Conservation (phyloP, 208 protist genomes). For the Giardia duodenalis region DNA sequence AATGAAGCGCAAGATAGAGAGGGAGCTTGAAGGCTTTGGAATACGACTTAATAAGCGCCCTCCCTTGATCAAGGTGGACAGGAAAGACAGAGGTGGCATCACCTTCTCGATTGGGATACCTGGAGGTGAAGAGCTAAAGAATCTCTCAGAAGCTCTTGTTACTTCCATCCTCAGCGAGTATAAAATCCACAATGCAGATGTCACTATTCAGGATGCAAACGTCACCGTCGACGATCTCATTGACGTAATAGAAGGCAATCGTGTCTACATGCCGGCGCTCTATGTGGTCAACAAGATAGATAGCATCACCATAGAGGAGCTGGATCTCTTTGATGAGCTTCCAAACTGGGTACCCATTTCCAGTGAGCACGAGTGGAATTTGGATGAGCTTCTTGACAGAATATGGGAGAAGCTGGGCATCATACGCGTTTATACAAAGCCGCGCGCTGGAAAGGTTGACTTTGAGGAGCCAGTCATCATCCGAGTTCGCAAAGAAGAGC, state of each 20-base stretch:
- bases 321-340: constrained; percentile 36
- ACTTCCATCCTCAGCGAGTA: constrained; percentile 31
- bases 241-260: constrained; percentile 43
- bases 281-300: constrained; percentile 49
- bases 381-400: constrained; percentile 71
- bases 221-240: constrained; percentile 45
- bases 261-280: constrained; percentile 44
- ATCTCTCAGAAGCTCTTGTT: constrained; percentile 37
- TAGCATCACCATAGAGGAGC: constrained; percentile 40
- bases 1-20: constrained; percentile 42
- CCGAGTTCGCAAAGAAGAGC: constrained; percentile 42
- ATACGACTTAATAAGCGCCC: constrained; percentile 43
- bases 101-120: constrained; percentile 14
- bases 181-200: constrained; percentile 42
- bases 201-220: constrained; percentile 33
- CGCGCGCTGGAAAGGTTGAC: constrained; percentile 80
- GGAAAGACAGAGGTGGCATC: constrained; percentile 32
- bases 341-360: constrained; percentile 44
- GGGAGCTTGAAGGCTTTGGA: constrained; percentile 43
- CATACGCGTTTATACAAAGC: constrained; percentile 86
- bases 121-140: neutral
- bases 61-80: constrained; percentile 38
- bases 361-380: constrained; percentile 43
- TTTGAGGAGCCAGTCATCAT: constrained; percentile 88
- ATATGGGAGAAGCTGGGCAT: constrained; percentile 92